A percentile compares a stretch with the other conserved stretches of the same genome.
phyloP scores from a whole-genome alignment of 2,329 filamentous ascomycete genomes.

The Xylogone sp. region DNA sequence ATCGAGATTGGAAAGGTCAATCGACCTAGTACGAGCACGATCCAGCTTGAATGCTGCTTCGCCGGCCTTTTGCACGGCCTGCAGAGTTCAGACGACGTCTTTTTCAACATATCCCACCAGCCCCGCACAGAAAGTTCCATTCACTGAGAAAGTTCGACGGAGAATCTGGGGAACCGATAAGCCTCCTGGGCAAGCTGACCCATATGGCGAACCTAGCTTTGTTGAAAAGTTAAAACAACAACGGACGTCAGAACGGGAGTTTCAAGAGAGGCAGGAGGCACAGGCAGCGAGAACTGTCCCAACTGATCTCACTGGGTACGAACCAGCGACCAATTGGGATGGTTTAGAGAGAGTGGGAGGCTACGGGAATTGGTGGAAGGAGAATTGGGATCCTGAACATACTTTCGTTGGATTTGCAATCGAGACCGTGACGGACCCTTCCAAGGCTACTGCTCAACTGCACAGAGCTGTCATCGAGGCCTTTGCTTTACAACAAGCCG shows the following conservation, averaged over 20 bases:
- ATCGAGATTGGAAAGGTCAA: constrained; percentile 23
- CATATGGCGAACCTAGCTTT: constrained; percentile 36
- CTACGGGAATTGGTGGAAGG: constrained; percentile 37
- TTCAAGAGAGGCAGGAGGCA: constrained; percentile 12
- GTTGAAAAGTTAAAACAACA: constrained; percentile 18
- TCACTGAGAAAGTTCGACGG: constrained; percentile 41
- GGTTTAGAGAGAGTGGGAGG: constrained; percentile 51
- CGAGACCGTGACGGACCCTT: constrained; percentile 29
- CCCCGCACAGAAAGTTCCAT: constrained; percentile 18
- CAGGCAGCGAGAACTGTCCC: constrained; percentile 9
- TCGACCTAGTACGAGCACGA: constrained; percentile 19
- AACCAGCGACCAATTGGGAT: constrained; percentile 44
- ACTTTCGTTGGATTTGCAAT: constrained; percentile 35
- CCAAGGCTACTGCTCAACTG: constrained; percentile 38
- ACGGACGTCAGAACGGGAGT: constrained; percentile 1
- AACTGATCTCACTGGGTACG: constrained; percentile 31
- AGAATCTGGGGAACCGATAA: constrained; percentile 47
- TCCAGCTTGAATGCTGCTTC: constrained; percentile 7
- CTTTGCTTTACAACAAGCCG: constrained; percentile 41
- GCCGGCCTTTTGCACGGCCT: constrained; percentile 20
- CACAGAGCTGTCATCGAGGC: constrained; percentile 55
- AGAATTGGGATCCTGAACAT: constrained; percentile 32
- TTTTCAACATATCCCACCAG: constrained; percentile 24
- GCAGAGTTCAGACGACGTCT: constrained; percentile 19
- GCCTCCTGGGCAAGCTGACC: constrained; percentile 43